Base-by-base conservation (phyloP, 225 moss, liverwort and hornwort species). In the Climacium dendroides region DNA sequence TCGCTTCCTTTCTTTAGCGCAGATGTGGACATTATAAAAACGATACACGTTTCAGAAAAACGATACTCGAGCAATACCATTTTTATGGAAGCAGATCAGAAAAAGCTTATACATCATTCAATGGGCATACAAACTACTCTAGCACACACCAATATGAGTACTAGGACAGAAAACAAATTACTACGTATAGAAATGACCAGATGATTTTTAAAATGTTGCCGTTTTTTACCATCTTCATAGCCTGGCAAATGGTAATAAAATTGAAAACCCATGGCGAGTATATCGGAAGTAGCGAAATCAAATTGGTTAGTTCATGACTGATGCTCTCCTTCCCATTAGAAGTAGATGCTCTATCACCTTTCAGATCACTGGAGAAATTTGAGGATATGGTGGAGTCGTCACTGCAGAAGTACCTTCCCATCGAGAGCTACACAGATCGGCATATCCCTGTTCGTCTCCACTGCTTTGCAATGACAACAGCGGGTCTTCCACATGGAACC, bases 401-500 rank as follows among this genome's bases (percentile, higher is more conserved):
- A 55, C 24, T 79, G 82, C 53, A 74, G 8, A 60, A 50, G 67
- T 87, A 98, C 96, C 94, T 94, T 95, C 76, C 96, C 96, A 76
- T 95, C 92, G 43, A 98, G 96, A 81, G 96, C 95, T 75, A 90
- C 83, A 85, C 96, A 98, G 34, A 96, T 96, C 13, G 96, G 98
- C 98, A 96, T 98, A 55, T 93, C 88, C 82, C 70, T 84, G 77
- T 98, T 98, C 32, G 92, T 94, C 86, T 82, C 88, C 80, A 98
- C 90, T 59, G 87, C 84, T 11, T 88, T 55, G 89, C 98, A 98
- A 73, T 95, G 91, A 76, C 94, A 95, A 88, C 98, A 96, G 65
- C 96, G 93, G 63, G 96, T 98, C 89, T 95, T 96, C 96, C 98
- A 98, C 87, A 98, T 85, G 34, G 98, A 98, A n/a, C 96, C 98